Conservation (phyloP, 139 green algal species). For the Astrephomene gubernaculifera region DNA sequence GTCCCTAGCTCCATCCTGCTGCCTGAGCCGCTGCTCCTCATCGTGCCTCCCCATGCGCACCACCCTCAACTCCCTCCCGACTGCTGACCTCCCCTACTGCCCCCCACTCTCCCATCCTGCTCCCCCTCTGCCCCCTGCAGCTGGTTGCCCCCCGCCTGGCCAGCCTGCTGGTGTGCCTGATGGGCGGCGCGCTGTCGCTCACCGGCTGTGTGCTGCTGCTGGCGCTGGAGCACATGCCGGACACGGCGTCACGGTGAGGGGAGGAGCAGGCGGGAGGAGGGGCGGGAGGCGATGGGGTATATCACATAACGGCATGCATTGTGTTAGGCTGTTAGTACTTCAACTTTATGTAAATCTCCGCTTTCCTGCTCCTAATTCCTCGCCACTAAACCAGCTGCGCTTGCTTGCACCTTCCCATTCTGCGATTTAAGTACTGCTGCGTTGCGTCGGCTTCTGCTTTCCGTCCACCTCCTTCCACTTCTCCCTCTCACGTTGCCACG, state of each 20-base stretch:
- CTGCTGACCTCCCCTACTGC: background rate
- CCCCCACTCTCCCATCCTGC: background rate
- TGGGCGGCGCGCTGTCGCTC: constrained; percentile 47
- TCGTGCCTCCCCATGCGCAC: background rate
- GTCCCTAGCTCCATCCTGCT: too few species aligned
- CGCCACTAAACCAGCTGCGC: too few species aligned
- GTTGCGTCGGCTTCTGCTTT: too few species aligned
- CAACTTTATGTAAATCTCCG: too few species aligned
- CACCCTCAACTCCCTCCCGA: background rate
- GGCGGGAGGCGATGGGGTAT: background rate
- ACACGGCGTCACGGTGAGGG: constrained; percentile 49
- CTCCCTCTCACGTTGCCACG: too few species aligned
- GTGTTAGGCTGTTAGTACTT: too few species aligned
- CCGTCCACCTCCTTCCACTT: too few species aligned
- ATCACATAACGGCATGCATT: too few species aligned
- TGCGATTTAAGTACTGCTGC: too few species aligned
- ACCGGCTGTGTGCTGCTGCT: constrained; percentile 62
- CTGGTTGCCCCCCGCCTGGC: background rate
- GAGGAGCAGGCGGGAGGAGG: background rate
- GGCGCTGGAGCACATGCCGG: constrained; percentile 62
- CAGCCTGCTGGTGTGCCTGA: constrained; percentile 49
- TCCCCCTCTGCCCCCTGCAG: background rate
- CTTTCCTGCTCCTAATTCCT: too few species aligned
- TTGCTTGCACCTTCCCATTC: too few species aligned
- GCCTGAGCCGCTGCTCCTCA: too few species aligned